These are phyloP conservation scores for Yamadazyma triangularis DNA, from an alignment of 1,139 yeast genomes.

Conservation along the genomic window DNA sequence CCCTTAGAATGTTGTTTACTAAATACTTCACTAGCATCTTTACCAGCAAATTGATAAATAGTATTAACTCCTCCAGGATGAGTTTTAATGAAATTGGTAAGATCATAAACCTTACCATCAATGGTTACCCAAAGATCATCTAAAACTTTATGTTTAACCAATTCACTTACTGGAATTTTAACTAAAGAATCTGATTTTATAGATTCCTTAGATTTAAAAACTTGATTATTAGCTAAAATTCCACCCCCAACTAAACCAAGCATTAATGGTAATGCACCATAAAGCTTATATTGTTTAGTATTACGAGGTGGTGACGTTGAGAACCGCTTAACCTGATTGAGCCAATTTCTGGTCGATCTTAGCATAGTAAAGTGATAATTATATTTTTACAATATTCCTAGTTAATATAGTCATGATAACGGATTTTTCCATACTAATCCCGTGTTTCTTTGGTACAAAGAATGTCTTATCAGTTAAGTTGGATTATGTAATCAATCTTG, in stretches of 20 bases:
- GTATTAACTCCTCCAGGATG: constrained; percentile 24
- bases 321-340: no score
- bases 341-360: no score
- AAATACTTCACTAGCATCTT: constrained; percentile 6
- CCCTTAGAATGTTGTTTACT: constrained; percentile 27
- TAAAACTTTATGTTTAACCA: constrained; percentile 9
- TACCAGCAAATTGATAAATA: constrained; percentile 12
- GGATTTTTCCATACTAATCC: no score
- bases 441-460: no score
- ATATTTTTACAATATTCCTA: no score
- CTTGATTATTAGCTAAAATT: not conserved
- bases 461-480: no score
- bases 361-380: no score
- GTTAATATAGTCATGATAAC: no score
- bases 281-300: no score
- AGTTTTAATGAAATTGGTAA: constrained; percentile 16
- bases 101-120: constrained; percentile 23
- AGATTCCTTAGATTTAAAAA: not conserved
- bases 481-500: no score
- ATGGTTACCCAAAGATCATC: constrained; percentile 21
- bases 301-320: no score
- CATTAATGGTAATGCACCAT: not conserved
- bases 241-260: not conserved
- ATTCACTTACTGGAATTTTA: constrained; percentile 4
- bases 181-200: not conserved